phyloP scores from a whole-genome alignment of 805 yeast species.

The Kodamaea leandrae region DNA sequence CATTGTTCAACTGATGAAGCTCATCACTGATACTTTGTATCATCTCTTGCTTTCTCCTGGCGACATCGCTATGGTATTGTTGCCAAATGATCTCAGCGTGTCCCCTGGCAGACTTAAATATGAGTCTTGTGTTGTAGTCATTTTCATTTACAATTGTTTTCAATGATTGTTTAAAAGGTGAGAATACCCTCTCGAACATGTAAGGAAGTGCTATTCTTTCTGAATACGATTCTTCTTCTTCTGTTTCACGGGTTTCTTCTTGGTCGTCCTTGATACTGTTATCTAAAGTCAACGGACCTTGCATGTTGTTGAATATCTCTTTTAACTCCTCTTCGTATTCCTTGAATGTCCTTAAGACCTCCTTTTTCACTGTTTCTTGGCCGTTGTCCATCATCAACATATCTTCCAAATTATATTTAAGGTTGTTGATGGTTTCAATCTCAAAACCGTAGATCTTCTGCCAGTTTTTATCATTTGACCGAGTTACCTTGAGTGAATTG shows the following conservation, averaged over 20 bases:
- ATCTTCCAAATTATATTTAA: conserved; percentile 34
- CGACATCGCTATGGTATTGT: conserved; percentile 26
- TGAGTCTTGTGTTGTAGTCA: conserved; percentile 27
- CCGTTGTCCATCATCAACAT: conserved; percentile 16
- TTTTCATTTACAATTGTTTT: conserved; percentile 26
- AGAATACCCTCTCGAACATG: conserved; percentile 21
- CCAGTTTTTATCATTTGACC: conserved; percentile 34
- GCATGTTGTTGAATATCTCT: conserved; percentile 27
- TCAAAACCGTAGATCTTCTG: conserved; percentile 31
- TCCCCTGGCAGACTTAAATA: conserved; percentile 19
- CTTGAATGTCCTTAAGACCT: conserved; percentile 17
- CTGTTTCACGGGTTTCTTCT: conserved; percentile 5
- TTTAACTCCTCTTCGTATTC: conserved; percentile 33
- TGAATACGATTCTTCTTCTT: background rate
- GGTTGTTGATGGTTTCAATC: conserved; percentile 31
- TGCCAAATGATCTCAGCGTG: conserved; percentile 35
- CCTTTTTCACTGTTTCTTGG: conserved; percentile 13
- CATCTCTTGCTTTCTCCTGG: conserved; percentile 24
- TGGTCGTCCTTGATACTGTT: conserved; percentile 18
- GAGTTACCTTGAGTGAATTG: conserved; percentile 23
- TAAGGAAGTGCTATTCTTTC: conserved; percentile 20
- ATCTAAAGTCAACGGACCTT: conserved; percentile 36
- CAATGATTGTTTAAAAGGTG: conserved; percentile 24
- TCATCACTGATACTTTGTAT: conserved; percentile 26
- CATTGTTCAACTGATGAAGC: conserved; percentile 27